Base-by-base conservation (phyloP, 768 basidiomycete species). In the Cubamyces sp. region DNA sequence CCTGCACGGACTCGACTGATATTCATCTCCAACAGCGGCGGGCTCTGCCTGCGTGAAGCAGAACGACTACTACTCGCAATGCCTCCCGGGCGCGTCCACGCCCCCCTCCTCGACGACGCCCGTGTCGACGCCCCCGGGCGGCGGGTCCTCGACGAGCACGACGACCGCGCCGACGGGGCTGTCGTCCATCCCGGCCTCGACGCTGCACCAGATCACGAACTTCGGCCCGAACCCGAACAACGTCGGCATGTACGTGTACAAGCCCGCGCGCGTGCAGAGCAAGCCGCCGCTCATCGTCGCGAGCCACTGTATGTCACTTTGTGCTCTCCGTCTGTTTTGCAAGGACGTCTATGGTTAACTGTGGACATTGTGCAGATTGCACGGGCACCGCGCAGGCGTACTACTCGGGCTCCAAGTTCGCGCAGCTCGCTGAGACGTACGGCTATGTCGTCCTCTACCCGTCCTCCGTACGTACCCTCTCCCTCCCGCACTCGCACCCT, bases 201-300 rank as follows among this genome's bases (percentile, higher is more conserved):
- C 26, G 51, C 52, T 60, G 26, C 23, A 51, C 28, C 51, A 80
- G 64, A 73, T 79, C 47, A 72, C 72, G 41, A 78, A 79, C 73
- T 81, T 81, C 66, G 82, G 82, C 8, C 42, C 80, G 30, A 85
- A 85, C 71, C 83, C 84, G n/a, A 84, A 78, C 39, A 76, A 77
- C 68, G 81, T 60, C 43, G 70, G 74, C 41, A 79, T 82, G 74
- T 84, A 70, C 69, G 69, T 79, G 34, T 70, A 71, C 67, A 69
- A 63, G 69, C 74, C 74, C 7, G 34, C 28, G 55, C 9, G 15
- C 11, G 55, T 57, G 28, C 53, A 53, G 51, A 8, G 37, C 37
- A 54, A 54, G 23, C 53, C 53, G 21, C 41, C 53, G 51, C 72
- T 85, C 45, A 79, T 85, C 55, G 78, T 84, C 58, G 70, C 70